Conservation (phyloP, 2,329 filamentous ascomycete species). For the Penicillium occitanis region DNA sequence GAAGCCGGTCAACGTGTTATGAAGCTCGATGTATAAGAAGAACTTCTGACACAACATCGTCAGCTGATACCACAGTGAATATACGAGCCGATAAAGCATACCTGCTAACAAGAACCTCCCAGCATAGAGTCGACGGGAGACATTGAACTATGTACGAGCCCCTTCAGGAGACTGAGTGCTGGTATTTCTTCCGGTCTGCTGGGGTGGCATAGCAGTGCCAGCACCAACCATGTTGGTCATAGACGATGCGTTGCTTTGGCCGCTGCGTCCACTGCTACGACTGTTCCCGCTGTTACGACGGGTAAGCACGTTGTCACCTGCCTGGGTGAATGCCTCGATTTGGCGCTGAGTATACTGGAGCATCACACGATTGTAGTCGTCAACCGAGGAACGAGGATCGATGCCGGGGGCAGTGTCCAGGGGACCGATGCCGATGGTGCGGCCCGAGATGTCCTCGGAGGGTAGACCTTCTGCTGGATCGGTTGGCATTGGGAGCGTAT, state of each 20-base stretch:
- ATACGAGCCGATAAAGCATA: background rate
- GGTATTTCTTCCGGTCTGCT: constrained; percentile 1
- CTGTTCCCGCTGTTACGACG: constrained; percentile 24
- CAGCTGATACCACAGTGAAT: background rate
- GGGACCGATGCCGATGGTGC: background rate
- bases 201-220: constrained; percentile 26
- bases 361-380: constrained; percentile 42
- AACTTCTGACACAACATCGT: background rate
- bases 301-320: constrained; percentile 22
- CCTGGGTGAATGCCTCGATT: constrained; percentile 33
- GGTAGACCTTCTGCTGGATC: constrained; percentile 14
- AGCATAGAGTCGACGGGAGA: background rate
- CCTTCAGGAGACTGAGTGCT: background rate
- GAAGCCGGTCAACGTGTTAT: background rate
- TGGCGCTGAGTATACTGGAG: constrained; percentile 40
- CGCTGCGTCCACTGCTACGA: constrained; percentile 33
- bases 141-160: constrained; percentile 1
- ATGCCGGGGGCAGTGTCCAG: background rate
- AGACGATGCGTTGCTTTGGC: constrained; percentile 31
- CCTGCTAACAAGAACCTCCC: background rate
- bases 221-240: constrained; percentile 27
- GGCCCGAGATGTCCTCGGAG: constrained; percentile 7
- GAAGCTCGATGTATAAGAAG: background rate
- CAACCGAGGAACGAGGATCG: constrained; percentile 28
- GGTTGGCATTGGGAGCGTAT: constrained; percentile 11